Evolutionary conservation across 1,284 basidiomycete genomes (phyloP).

Genomic region (Moesziomyces parantarcticus): DNA sequence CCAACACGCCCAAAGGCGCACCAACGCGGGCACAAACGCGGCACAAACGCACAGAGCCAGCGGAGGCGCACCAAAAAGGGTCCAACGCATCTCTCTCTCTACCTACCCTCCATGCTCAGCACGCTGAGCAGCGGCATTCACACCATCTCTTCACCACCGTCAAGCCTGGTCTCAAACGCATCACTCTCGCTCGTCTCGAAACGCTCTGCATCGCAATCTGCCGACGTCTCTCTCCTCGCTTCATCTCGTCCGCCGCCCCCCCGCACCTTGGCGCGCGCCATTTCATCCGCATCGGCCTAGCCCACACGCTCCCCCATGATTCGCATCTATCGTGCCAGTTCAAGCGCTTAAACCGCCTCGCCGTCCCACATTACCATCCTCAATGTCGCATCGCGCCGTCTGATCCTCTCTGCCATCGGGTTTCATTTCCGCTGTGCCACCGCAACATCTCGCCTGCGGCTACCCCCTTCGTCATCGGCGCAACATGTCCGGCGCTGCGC

Average conservation of each 20-base stretch:
- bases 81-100: background rate
- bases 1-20: background rate
- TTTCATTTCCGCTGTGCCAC: background rate
- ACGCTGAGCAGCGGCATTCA: background rate
- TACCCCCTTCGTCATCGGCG: background rate
- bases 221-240: too few relatives aligned
- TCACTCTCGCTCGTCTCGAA: too few relatives aligned
- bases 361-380: too few relatives aligned
- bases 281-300: slow-evolving; percentile 2
- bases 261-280: background rate
- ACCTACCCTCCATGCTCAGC: too few relatives aligned
- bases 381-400: background rate
- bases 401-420: slow-evolving; percentile 9
- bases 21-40: background rate
- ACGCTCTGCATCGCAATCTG: too few relatives aligned
- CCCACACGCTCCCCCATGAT: too few relatives aligned
- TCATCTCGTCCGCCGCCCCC: too few relatives aligned
- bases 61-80: background rate
- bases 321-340: background rate
- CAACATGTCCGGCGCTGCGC: slow-evolving; percentile 20
- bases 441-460: too few relatives aligned
- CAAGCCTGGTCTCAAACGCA: too few relatives aligned
- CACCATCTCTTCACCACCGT: background rate
- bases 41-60: background rate
- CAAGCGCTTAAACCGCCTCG: too few relatives aligned